Base-by-base conservation (phyloP, 352 stramenopile species). In the Globisporangium cystogenes region DNA sequence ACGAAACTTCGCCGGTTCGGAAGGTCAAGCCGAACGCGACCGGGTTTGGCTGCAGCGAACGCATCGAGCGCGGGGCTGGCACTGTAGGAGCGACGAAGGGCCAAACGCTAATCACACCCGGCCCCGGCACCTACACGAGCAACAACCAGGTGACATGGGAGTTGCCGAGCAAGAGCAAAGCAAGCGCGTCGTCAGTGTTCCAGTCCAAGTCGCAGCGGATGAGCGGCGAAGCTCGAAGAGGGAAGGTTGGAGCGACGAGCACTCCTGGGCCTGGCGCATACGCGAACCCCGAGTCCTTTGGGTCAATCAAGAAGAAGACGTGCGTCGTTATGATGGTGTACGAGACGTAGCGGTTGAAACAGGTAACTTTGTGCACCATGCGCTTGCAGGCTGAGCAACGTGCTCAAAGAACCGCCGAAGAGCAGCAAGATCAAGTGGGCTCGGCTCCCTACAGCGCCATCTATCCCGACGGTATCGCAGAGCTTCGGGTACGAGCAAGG, bases 401-500 rank as follows among this genome's bases (percentile, higher is more conserved):
- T 73, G 14, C 39, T 70, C 6, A 55, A 57, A 23, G 65, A 75
- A 0, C 62, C 71, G 8, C 53, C 71, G 3, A 68, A 67, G 14
- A 62, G 50, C 20, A 74, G 55, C 57, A 81, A 80, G 33, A 72
- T 90, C 41, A 78, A 81, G 41, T 92, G 79, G 82, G 71, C 76
- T 24, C 62, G 79, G 11, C 59, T 92, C 0, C 78, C 82, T 7
- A 86, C 78, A 4, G 82, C 79, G 15, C 82, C 82, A 18, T 92
- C 82, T 0, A 92, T 92, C 35, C 82, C 82, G 0, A 86, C 67
- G 3, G 62, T 81, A 0, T 72, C 76, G 5, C 82, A 92, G 47
- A 92, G 82, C 57, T 92, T 86, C 58, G 82, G 82, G 3, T 90
- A 92, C 45, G 82, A 90, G 23, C 72, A 92, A 63, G 66, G 73